A percentile compares a stretch with the other conserved stretches of the same genome.
phyloP scores from a whole-genome alignment of 495 filamentous ascomycete species.

The Aspergillus coremiiformis region DNA sequence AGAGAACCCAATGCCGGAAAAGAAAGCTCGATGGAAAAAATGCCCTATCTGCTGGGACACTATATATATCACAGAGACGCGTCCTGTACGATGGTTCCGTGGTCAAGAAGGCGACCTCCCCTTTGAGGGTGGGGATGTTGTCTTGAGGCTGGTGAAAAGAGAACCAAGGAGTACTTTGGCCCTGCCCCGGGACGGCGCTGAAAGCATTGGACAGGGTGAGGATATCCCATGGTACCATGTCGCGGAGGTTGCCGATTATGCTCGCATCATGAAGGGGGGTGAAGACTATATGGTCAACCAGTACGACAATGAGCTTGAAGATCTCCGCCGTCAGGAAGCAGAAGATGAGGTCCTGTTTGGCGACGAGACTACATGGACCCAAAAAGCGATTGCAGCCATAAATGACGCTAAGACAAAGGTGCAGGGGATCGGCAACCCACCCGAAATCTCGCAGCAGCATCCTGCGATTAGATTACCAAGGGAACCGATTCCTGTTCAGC shows the following conservation, averaged over 20 bases:
- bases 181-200: slow-evolving; percentile 74
- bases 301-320: slow-evolving; percentile 67
- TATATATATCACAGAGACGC: slow-evolving; percentile 79
- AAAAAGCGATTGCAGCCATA: slow-evolving; percentile 68
- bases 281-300: slow-evolving; percentile 79
- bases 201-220: slow-evolving; percentile 56
- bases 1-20: slow-evolving; percentile 52
- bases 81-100: slow-evolving; percentile 83
- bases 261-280: slow-evolving; percentile 89
- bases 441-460: slow-evolving; percentile 46
- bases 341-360: slow-evolving; percentile 93
- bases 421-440: slow-evolving; percentile 64
- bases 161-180: slow-evolving; percentile 74
- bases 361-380: slow-evolving; percentile 86
- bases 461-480: slow-evolving; percentile 37
- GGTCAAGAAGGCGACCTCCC: slow-evolving; percentile 79
- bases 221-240: slow-evolving; percentile 92
- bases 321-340: slow-evolving; percentile 64
- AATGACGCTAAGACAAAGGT: slow-evolving; percentile 64
- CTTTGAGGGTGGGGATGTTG: slow-evolving; percentile 78
- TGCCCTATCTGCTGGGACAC: slow-evolving; percentile 94
- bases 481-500: slow-evolving; percentile 43
- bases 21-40: slow-evolving; percentile 80
- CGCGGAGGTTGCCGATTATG: slow-evolving; percentile 90
- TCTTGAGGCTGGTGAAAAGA: slow-evolving; percentile 76